These are phyloP conservation scores for Mortierella sp. DNA, from an alignment of 371 early-diverging fungal species.

Conservation along the genomic window DNA sequence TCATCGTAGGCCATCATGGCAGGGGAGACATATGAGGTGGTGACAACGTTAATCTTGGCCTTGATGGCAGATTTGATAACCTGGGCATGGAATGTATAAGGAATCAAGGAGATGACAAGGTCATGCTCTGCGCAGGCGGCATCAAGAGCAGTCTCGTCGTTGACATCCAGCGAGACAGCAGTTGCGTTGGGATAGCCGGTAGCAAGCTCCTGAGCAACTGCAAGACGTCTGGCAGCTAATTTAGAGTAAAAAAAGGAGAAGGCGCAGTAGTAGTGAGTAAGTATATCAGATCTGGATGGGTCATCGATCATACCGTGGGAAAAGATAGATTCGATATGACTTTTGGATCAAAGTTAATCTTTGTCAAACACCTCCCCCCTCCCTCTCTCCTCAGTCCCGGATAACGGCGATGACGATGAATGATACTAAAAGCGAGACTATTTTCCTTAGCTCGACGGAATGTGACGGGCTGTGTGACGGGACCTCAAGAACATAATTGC, in stretches of 20 bases:
- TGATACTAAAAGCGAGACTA: background rate
- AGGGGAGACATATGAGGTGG: constrained; percentile 92
- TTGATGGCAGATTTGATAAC: constrained; percentile 89
- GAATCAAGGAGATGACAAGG: constrained; percentile 87
- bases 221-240: constrained; percentile 84
- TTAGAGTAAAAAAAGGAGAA: constrained; percentile 2
- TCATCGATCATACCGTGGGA: constrained; percentile 12
- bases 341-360: constrained; percentile 10
- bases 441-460: background rate
- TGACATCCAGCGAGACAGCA: constrained; percentile 87
- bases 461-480: constrained; percentile 10
- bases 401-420: background rate
- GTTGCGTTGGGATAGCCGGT: constrained; percentile 67
- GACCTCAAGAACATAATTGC: background rate
- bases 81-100: constrained; percentile 87
- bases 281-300: constrained; percentile 21
- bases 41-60: constrained; percentile 88
- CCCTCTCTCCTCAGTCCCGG: no score
- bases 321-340: constrained; percentile 35
- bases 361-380: background rate
- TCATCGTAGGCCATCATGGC: constrained; percentile 87
- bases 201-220: constrained; percentile 81
- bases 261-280: no score
- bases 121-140: constrained; percentile 90
- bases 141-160: constrained; percentile 83